Conservation (phyloP, 2,329 filamentous ascomycete genomes). For the Delphinella strobiligena region DNA sequence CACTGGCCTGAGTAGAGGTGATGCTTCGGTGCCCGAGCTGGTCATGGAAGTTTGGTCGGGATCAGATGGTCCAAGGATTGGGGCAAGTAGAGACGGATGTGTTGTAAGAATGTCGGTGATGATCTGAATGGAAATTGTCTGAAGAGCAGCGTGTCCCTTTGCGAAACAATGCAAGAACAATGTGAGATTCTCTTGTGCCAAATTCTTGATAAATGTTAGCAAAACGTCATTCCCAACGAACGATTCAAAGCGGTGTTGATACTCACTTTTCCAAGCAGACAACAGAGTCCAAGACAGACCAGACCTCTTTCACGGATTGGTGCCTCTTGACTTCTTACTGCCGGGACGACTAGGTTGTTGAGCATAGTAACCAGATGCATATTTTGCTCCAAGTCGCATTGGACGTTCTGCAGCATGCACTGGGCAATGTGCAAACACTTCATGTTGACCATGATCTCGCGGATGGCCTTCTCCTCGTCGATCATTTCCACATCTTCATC, state of each 20-base stretch:
- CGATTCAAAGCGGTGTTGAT: slow-evolving; percentile 8
- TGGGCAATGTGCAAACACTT: slow-evolving; percentile 96
- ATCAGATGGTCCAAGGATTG: slow-evolving; percentile 21
- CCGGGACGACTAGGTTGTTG: slow-evolving; percentile 91
- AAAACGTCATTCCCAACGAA: background rate
- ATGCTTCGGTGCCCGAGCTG: slow-evolving; percentile 18
- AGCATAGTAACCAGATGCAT: slow-evolving; percentile 92
- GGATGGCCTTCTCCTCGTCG: slow-evolving; percentile 61
- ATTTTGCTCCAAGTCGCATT: slow-evolving; percentile 77
- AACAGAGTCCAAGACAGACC: slow-evolving; percentile 80
- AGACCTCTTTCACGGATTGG: slow-evolving; percentile 85
- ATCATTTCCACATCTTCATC: slow-evolving; percentile 53
- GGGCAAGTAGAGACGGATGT: slow-evolving; percentile 66
- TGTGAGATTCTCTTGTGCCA: slow-evolving; percentile 82
- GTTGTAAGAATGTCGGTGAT: slow-evolving; percentile 87
- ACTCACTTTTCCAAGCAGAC: slow-evolving; percentile 67
- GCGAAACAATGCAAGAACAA: slow-evolving; percentile 94
- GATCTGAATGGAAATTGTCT: slow-evolving; percentile 83
- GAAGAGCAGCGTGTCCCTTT: slow-evolving; percentile 80
- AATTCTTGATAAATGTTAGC: slow-evolving; percentile 48
- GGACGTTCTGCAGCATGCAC: slow-evolving; percentile 91
- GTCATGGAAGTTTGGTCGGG: slow-evolving; percentile 32
- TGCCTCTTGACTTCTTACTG: slow-evolving; percentile 84
- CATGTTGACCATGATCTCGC: slow-evolving; percentile 93
- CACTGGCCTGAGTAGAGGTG: slow-evolving; percentile 46